phyloP scores from a whole-genome alignment of 2,329 filamentous ascomycete genomes.

The Cercospora zeina region DNA sequence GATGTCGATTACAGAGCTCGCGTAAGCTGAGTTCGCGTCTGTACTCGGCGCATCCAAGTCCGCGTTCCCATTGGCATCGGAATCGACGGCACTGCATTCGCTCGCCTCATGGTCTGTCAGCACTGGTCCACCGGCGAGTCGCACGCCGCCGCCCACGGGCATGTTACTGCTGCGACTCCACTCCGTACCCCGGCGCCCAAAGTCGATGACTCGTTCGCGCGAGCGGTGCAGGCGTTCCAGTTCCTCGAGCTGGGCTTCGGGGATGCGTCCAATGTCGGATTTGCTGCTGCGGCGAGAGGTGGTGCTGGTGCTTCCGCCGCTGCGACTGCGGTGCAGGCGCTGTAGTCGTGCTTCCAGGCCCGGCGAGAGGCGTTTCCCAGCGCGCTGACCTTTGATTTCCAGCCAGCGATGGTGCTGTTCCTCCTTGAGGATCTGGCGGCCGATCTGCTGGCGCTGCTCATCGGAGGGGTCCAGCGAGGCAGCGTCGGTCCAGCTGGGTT shows the following conservation, averaged over 20 bases:
- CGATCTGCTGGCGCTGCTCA: conserved; percentile 16
- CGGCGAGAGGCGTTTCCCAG: conserved; percentile 42
- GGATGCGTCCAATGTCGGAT: conserved; percentile 62
- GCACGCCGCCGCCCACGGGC: conserved; percentile 38
- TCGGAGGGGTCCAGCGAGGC: not conserved
- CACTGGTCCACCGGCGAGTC: conserved; percentile 36
- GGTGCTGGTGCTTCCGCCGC: conserved; percentile 29
- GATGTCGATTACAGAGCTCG: conserved; percentile 50
- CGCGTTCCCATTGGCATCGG: conserved; percentile 10
- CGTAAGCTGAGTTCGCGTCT: conserved; percentile 11
- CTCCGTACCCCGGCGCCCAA: conserved; percentile 67
- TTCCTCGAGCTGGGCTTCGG: conserved; percentile 68
- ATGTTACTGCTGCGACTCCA: conserved; percentile 53
- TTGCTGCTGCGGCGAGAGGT: conserved; percentile 19
- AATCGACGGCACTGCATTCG: conserved; percentile 15
- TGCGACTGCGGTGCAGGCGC: conserved; percentile 45
- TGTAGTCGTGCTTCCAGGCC: conserved; percentile 49
- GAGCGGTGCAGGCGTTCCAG: conserved; percentile 65
- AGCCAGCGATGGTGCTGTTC: conserved; percentile 17
- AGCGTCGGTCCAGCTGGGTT: not conserved
- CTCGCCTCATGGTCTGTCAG: conserved; percentile 43
- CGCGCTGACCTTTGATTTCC: conserved; percentile 25
- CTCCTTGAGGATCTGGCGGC: conserved; percentile 36
- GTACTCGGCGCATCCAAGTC: conserved; percentile 10
- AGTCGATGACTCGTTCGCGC: conserved; percentile 54